Conservation (phyloP, 2,329 filamentous ascomycete genomes). For the Colletotrichum gloeosporioides region DNA sequence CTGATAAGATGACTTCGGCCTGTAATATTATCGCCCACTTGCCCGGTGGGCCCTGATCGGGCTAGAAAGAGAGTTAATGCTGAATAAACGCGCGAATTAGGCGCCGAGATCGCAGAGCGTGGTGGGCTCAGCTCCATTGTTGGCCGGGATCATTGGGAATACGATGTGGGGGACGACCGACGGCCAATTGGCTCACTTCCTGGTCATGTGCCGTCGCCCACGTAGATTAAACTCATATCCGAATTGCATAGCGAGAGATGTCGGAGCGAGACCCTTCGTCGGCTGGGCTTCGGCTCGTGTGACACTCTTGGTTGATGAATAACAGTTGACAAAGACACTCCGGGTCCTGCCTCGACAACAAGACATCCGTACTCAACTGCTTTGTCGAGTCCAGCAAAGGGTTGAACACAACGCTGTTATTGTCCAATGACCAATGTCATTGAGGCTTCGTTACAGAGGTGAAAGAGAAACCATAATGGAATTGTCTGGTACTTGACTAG, state of each 20-base stretch:
- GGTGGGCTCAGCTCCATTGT: not conserved
- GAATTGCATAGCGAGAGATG: not conserved
- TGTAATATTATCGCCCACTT: not conserved
- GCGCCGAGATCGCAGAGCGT: not conserved
- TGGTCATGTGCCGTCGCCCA: not conserved
- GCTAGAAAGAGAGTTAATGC: not conserved
- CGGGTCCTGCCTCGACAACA: not conserved
- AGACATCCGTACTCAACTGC: not conserved
- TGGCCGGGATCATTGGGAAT: not conserved
- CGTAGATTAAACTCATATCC: not conserved
- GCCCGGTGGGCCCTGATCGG: too few species aligned
- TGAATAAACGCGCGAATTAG: not conserved
- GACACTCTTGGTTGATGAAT: not conserved
- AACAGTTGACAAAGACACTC: not conserved
- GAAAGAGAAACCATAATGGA: not conserved
- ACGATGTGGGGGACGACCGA: not conserved
- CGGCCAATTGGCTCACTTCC: not conserved
- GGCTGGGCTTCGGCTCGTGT: not conserved
- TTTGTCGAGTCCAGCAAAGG: not conserved
- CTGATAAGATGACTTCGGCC: not conserved
- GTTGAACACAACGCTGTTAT: not conserved
- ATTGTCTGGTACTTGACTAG: not conserved
- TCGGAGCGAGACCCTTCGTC: not conserved
- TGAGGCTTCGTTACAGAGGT: not conserved
- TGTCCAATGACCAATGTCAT: not conserved